Evolutionary conservation across 164 flowering plant species (phyloP).

Genomic region (Saururus chinensis): DNA sequence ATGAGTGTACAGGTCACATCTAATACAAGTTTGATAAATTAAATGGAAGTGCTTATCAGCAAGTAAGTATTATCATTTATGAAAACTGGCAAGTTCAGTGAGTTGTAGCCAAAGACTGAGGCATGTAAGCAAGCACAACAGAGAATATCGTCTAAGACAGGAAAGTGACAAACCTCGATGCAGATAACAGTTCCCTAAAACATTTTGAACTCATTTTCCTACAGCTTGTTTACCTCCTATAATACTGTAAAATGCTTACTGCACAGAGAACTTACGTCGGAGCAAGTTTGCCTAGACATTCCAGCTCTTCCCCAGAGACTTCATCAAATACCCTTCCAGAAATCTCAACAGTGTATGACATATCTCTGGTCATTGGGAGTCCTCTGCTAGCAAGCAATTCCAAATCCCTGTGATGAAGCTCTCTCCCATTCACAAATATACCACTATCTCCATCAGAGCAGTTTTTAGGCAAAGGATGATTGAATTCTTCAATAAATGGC

Average conservation of each 20-base stretch:
- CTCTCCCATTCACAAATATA: conserved; percentile 83
- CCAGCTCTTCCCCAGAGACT: conserved; percentile 71
- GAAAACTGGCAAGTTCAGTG: neutral
- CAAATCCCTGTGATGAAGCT: conserved; percentile 79
- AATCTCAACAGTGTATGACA: conserved; percentile 63
- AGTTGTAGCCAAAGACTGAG: too few relatives aligned
- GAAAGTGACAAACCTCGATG: too few relatives aligned
- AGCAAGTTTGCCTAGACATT: conserved; percentile 84
- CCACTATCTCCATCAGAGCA: conserved; percentile 84
- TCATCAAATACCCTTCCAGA: conserved; percentile 73
- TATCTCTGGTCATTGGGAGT: conserved; percentile 54
- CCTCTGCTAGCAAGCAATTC: conserved; percentile 77
- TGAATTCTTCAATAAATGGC: conserved; percentile 87
- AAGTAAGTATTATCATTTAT: neutral
- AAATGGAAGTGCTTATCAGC: too few relatives aligned
- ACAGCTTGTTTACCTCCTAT: too few relatives aligned
- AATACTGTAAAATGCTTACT: too few relatives aligned
- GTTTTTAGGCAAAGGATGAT: conserved; percentile 54
- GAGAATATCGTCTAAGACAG: too few relatives aligned
- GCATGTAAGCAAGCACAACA: too few relatives aligned
- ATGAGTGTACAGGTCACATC: neutral
- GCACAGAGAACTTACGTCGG: conserved; percentile 63
- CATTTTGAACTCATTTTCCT: too few relatives aligned
- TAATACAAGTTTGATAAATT: neutral
- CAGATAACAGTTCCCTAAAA: too few relatives aligned